Evolutionary conservation across 805 yeast species (phyloP), one percentile per base, ranked within the genome.

Genomic region (Nakazawaea pomicola): DNA sequence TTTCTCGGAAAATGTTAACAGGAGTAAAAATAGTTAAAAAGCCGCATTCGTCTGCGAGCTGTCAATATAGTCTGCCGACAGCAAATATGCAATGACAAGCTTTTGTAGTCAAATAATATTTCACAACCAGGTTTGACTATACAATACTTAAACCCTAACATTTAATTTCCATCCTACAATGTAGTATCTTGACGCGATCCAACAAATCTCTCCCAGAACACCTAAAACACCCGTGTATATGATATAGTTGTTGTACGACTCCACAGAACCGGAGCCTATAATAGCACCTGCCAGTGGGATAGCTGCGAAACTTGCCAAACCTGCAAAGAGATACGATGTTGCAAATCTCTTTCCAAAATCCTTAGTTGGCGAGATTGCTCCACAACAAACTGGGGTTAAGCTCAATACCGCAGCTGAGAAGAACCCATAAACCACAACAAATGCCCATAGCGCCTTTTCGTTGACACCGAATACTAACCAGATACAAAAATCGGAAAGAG

Each of bases 281-380:
- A 71, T 58, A 1, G 65, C 61, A 53, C 78, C 77, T 10, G 69
- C 65, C 16, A 64, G 54, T 8, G 76, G 72, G 17, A 72, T 56
- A 10, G 65, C 62, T 11, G 64, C 63, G 6, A 74, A 51, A 15
- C 65, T 59, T 10, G 62, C 54, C 18, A 73, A 50, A 10, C 36
- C 21, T 14, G 30, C 15, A 11, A 31, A n/a, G 9, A 74, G 68
- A 54, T 73, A 79, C 52, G 74, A 64, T n/a, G 85, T 70, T 0
- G 87, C 87, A 48, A 76, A 83, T 17, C 81, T 60, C 46, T 74
- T 76, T 9, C 88, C 89, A 54, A 81, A 82, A 40, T 78, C 75
- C 43, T 68, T 64, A 0, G 78, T 76, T 6, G 72, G 72, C 15
- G 80, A 72, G 15, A 81, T 72, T 32, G 72, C 68, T 0, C 80